phyloP scores from a whole-genome alignment of 257 asterid species.

The Solanum chilense region DNA sequence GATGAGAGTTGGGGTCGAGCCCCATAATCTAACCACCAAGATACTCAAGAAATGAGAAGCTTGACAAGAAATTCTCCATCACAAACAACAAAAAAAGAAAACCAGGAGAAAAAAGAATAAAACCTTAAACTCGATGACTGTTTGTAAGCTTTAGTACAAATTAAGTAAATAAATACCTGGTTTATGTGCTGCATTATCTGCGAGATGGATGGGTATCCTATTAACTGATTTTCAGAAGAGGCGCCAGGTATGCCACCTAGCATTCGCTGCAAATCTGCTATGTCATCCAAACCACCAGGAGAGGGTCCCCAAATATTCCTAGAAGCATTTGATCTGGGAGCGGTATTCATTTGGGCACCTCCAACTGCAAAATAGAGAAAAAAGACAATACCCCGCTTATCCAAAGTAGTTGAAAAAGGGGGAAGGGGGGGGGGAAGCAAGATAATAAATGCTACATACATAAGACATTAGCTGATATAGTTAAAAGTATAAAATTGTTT shows the following conservation, averaged over 20 bases:
- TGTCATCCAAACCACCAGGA: constrained; percentile 22
- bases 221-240: constrained; percentile 21
- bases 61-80: no score
- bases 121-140: background rate
- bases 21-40: background rate
- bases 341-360: constrained; percentile 19
- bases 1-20: constrained; percentile 35
- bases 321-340: constrained; percentile 18
- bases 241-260: constrained; percentile 35
- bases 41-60: no score
- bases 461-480: no score
- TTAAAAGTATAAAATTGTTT: no score
- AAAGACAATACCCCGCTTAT: background rate
- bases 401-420: background rate
- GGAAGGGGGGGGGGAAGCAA: no score
- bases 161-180: constrained; percentile 21
- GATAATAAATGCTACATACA: no score
- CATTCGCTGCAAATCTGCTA: constrained; percentile 28
- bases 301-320: constrained; percentile 21
- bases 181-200: constrained; percentile 44
- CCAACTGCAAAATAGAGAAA: constrained; percentile 25
- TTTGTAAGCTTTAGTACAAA: background rate
- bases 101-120: background rate
- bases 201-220: constrained; percentile 41
- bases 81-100: no score